Evolutionary conservation across 2,329 filamentous ascomycete species (phyloP), one percentile per base, ranked within the genome.

Genomic region (Fusarium caatingaense): DNA sequence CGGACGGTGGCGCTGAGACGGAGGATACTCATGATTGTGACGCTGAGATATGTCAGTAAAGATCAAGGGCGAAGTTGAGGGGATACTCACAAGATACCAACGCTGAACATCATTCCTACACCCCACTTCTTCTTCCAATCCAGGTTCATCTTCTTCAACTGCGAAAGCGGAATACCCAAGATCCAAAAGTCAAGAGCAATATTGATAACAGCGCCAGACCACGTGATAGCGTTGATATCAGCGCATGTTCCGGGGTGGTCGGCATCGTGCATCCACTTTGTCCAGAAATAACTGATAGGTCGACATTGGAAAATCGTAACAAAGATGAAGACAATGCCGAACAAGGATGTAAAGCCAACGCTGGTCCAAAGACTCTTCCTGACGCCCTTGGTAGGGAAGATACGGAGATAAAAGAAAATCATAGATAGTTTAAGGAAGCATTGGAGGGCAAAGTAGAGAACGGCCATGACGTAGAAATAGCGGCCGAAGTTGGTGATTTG

Each of bases 261-360:
- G 2, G 81, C 81, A 47, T 86, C 82, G 34, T 37, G 34, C 34
- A 37, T 37, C 86, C 87, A 89, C 18, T 77, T 77, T 0, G 76
- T 79, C 88, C 88, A 90, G 72, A 83, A 86, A 60, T 81, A 84
- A 16, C 74, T 76, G 21, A 89, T 77, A 0, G 87, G 87, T 4
- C 69, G 74, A 73, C 87, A 89, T 64, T 87, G 83, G 40, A 88
- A 85, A 15, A 86, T 71, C 16, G 78, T 81, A 13, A 81, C 74
- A 5, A 86, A 64, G 20, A 82, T 56, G 40, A 85, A 87, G 5
- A 76, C 68, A 18, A 83, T 5, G 4, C 83, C 83, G 55, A 80
- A 84, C 2, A 81, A 11, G 8, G 74, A 41, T 46, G 80, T 81
- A 56, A 85, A 78, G 6, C 71, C 68, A 37, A 85, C 69, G 0